These are phyloP conservation scores for Kazachstania viticola DNA, from an alignment of 805 yeast genomes.

Conservation along the genomic window DNA sequence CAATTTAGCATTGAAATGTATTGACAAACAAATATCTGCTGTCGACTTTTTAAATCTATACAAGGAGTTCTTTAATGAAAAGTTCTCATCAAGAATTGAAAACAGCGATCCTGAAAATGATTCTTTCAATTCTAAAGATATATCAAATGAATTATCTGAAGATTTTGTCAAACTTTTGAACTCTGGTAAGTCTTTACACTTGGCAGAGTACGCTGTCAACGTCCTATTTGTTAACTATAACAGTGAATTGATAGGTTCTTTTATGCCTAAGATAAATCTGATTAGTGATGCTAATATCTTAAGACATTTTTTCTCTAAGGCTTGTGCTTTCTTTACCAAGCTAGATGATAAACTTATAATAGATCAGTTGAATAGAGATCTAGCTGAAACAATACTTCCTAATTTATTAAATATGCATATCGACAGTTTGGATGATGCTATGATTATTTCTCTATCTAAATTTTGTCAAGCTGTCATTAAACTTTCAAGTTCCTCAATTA, in stretches of 20 bases:
- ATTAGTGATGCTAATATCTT: slow-evolving; percentile 9
- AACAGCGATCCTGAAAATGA: slow-evolving; percentile 9
- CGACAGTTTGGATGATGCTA: slow-evolving; percentile 7
- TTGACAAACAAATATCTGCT: slow-evolving; percentile 18
- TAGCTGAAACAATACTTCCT: slow-evolving; percentile 17
- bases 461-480: slow-evolving; percentile 14
- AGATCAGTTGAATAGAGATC: slow-evolving; percentile 20
- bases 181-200: slow-evolving; percentile 8
- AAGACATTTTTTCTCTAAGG: slow-evolving; percentile 20
- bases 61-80: slow-evolving; percentile 25
- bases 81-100: slow-evolving; percentile 10
- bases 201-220: slow-evolving; percentile 22
- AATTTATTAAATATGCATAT: slow-evolving; percentile 8
- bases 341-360: slow-evolving; percentile 21
- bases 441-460: slow-evolving; percentile 19
- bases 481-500: slow-evolving; percentile 7
- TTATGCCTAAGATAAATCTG: slow-evolving; percentile 16
- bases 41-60: slow-evolving; percentile 22
- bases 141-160: slow-evolving; percentile 4
- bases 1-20: slow-evolving; percentile 19
- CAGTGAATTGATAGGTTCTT: slow-evolving; percentile 14
- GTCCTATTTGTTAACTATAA: slow-evolving; percentile 23
- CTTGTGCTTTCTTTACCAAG: slow-evolving; percentile 16
- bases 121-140: slow-evolving; percentile 1
- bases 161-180: slow-evolving; percentile 17